Evolutionary conservation across 805 yeast species (phyloP).

Genomic region (Maudiozyma bulderi): DNA sequence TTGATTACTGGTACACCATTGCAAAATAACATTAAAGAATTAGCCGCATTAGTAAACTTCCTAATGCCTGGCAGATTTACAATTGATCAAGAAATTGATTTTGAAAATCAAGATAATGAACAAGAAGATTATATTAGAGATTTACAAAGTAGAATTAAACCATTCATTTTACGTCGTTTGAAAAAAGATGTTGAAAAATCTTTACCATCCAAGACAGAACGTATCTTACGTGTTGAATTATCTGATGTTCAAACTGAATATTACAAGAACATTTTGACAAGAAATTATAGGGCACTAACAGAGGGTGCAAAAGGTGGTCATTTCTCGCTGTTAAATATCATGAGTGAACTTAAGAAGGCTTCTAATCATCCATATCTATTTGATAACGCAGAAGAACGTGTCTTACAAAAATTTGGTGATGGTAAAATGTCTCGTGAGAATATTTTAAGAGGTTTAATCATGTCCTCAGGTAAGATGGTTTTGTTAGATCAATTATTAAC

Average conservation of each 20-base stretch:
- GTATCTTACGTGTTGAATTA: constrained; percentile 88
- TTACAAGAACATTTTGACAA: constrained; percentile 86
- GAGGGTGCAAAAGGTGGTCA: constrained; percentile 73
- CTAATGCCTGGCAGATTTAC: constrained; percentile 89
- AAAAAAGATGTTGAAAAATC: constrained; percentile 97
- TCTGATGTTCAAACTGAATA: constrained; percentile 93
- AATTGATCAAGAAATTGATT: constrained; percentile 92
- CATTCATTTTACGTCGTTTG: constrained; percentile 84
- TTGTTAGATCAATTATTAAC: constrained; percentile 80
- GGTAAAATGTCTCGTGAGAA: constrained; percentile 60
- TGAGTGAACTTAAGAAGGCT: constrained; percentile 94
- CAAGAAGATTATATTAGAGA: constrained; percentile 86
- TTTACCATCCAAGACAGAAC: constrained; percentile 88
- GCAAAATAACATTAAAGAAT: constrained; percentile 89
- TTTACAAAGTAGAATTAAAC: constrained; percentile 76
- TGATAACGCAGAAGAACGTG: constrained; percentile 83
- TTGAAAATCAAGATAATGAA: constrained; percentile 75
- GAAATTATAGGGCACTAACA: constrained; percentile 83
- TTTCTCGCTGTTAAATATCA: constrained; percentile 76
- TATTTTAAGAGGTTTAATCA: constrained; percentile 78
- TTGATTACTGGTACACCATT: constrained; percentile 97
- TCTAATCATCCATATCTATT: constrained; percentile 94
- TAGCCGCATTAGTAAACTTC: constrained; percentile 90
- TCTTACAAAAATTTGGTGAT: constrained; percentile 55
- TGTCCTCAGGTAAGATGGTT: constrained; percentile 99